phyloP scores from a whole-genome alignment of 83 land plant genomes.

The Picea mariana region DNA sequence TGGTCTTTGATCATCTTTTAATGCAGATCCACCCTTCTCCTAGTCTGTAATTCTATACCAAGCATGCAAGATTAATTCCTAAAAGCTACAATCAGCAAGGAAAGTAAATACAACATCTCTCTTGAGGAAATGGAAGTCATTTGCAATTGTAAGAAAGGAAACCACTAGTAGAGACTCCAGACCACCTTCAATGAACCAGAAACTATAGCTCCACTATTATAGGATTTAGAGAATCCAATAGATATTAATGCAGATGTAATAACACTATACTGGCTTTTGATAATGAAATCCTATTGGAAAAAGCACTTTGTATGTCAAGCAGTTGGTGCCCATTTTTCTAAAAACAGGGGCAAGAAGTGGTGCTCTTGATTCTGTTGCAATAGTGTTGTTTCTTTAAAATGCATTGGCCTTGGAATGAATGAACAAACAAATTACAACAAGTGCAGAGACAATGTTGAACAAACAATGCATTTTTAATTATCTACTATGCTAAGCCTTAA shows the following conservation, averaged over 20 bases:
- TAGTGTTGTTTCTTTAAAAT: neutral
- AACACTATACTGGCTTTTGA: no score
- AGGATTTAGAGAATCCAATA: no score
- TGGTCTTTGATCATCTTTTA: neutral
- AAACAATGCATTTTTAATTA: neutral
- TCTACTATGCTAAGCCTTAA: neutral
- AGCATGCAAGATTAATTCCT: neutral
- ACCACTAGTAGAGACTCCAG: neutral
- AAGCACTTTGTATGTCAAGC: no score
- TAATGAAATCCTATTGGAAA: no score
- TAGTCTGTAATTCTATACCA: neutral
- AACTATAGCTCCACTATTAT: no score
- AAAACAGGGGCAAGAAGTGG: no score
- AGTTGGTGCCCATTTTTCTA: no score
- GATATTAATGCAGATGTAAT: no score
- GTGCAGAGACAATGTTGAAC: neutral
- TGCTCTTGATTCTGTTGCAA: neutral
- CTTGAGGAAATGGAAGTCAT: neutral
- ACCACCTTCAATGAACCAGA: no score
- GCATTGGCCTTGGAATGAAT: neutral
- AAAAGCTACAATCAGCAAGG: neutral
- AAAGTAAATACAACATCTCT: neutral
- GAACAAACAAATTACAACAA: neutral
- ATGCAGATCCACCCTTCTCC: neutral
- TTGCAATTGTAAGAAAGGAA: neutral